Base-by-base conservation (phyloP, 441 rosid species). In the Croton laevigatus region DNA sequence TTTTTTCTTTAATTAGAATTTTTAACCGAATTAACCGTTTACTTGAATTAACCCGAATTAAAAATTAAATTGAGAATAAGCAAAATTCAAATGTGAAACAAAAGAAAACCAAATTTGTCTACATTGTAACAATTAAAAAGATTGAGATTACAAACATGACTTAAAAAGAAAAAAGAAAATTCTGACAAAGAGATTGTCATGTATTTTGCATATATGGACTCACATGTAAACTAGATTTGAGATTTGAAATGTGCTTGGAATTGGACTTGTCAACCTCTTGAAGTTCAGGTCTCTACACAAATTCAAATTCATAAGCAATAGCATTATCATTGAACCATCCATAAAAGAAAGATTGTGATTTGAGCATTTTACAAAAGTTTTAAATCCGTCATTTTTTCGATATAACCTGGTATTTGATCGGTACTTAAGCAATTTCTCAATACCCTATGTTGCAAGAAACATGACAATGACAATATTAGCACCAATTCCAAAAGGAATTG, bases 351-450 rank as follows among this genome's bases (percentile, higher is more conserved):
- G 32, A 16, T 19, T 59, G 0, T 2, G 38, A 11, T 40, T 55
- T 16, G 45, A 69, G 52, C 37, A 73, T 90, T 98, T 82, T 82
- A 91, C 98, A 95, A 70, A 45, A 12, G 12, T 70, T 71, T 76
- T 27, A 91, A 72, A 0, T 0, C 0, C 70, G 62, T 32, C 85
- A 87, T 76, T 0, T 66, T 40, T 40, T 80, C 90, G 57, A 95
- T 23, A 70, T 80, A 73, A 3, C 20, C 38, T 14, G 90, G 96
- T 13, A 95, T 86, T 34, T 60, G 27, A 60, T 78, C 94, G 6
- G 49, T 75, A 59, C 92, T 75, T 59, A 67, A 76, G 86, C 99
- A 92, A 74, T 84, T 92, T 59, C 96, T 83, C n/a, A 91, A 75
- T 68, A 72, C 65, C 89, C 97, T 90, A 79, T 37, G 36, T 67